Conservation (phyloP, 345 rosid genomes). For the Microcos paniculata region DNA sequence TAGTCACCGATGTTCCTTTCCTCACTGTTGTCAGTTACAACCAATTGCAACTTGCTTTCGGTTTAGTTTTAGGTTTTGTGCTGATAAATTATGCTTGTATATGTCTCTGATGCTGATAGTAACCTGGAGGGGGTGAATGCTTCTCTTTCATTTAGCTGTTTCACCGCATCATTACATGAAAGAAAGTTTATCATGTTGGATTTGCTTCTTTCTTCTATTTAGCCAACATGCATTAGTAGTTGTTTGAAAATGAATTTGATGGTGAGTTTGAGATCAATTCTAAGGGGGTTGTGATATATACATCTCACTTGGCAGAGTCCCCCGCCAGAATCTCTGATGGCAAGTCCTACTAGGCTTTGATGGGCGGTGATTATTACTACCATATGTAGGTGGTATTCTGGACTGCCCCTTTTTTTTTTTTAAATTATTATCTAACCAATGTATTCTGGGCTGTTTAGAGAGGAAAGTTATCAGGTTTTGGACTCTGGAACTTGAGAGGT, state of each 20-base stretch:
- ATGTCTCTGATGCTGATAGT: not conserved
- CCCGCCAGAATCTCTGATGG: not conserved
- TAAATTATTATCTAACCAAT: no score
- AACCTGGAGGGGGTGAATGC: not conserved
- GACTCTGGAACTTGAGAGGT: not conserved
- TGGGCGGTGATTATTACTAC: not conserved
- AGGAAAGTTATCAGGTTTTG: not conserved
- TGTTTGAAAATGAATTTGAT: not conserved
- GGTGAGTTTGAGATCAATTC: not conserved
- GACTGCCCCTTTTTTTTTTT: no score
- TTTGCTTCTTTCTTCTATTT: not conserved
- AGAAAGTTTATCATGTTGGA: constrained; percentile 5
- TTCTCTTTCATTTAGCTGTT: constrained; percentile 8
- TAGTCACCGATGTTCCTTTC: not conserved
- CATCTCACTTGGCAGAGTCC: not conserved
- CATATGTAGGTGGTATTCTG: not conserved
- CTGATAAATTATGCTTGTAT: not conserved
- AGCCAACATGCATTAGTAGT: not conserved
- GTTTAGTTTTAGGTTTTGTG: not conserved
- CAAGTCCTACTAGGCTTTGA: not conserved
- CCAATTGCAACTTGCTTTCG: constrained; percentile 3
- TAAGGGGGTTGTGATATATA: not conserved
- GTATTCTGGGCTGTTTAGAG: not conserved
- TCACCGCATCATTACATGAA: not conserved
- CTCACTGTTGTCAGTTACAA: not conserved